Conservation (phyloP, 2,329 filamentous ascomycete species). For the Thielaviopsis ethacetica region DNA sequence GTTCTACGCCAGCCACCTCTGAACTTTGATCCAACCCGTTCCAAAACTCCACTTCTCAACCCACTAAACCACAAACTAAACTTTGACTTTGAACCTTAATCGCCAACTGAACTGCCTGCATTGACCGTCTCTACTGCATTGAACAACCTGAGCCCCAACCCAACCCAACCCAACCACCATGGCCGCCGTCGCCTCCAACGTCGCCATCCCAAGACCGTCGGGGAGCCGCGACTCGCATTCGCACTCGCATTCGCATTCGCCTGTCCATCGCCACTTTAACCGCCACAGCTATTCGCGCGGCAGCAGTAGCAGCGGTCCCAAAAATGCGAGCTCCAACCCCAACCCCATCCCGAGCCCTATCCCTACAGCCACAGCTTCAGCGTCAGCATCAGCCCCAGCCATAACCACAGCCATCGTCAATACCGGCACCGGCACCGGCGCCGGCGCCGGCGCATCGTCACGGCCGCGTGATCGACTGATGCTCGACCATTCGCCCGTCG, state of each 20-base stretch:
- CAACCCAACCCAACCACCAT: not conserved
- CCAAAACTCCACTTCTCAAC: not conserved
- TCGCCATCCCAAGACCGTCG: not conserved
- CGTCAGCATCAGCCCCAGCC: not conserved
- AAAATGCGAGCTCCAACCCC: not conserved
- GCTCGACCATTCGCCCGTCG: constrained; percentile 63
- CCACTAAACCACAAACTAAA: not conserved
- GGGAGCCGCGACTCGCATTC: not conserved
- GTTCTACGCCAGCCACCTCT: not conserved
- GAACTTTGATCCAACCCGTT: not conserved
- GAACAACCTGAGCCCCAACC: no score
- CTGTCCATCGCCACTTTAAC: constrained; percentile 1
- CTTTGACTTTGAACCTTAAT: not conserved
- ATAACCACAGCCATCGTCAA: not conserved
- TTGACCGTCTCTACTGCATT: no score
- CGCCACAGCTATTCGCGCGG: constrained; percentile 4
- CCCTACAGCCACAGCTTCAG: not conserved
- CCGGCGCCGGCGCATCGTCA: not conserved
- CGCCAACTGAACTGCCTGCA: no score
- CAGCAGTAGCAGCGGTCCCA: not conserved
- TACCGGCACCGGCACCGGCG: not conserved
- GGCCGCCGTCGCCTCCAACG: not conserved
- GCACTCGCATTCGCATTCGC: not conserved
- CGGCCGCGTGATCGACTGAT: constrained; percentile 11
- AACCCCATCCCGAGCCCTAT: not conserved